A percentile compares a stretch with the other conserved stretches of the same genome.
phyloP scores from a whole-genome alignment of 2,329 filamentous ascomycete species.

The Ophiostoma ips region DNA sequence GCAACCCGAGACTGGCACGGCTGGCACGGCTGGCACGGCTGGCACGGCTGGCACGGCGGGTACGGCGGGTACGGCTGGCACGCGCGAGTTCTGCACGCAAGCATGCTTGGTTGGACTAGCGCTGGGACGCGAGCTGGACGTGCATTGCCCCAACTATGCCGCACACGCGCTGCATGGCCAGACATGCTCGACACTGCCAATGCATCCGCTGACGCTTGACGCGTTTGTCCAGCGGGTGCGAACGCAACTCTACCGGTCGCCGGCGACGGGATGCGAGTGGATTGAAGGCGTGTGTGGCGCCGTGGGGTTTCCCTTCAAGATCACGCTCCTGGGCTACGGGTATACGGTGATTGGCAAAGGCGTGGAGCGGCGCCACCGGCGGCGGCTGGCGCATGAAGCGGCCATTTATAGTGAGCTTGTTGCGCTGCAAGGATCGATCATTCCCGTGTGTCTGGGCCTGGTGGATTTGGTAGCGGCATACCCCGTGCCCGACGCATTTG shows the following conservation, averaged over 20 bases:
- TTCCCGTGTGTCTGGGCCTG: slow-evolving; percentile 3
- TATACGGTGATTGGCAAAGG: neutral
- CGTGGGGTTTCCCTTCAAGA: neutral
- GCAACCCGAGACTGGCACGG: neutral
- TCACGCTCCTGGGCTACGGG: neutral
- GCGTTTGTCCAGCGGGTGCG: neutral
- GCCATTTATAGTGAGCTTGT: neutral
- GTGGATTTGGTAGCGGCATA: neutral
- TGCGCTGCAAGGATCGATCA: neutral
- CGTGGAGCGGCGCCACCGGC: neutral
- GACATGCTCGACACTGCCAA: neutral
- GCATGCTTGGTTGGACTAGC: slow-evolving; percentile 1
- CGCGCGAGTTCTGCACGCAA: slow-evolving; percentile 1
- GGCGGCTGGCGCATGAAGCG: neutral
- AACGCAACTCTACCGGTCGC: neutral
- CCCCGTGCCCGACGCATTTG: neutral
- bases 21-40: neutral
- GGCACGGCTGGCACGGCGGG: neutral
- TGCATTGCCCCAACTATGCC: neutral
- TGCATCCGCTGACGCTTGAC: neutral
- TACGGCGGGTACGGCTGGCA: neutral
- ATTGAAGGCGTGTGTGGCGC: neutral
- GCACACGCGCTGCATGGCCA: neutral
- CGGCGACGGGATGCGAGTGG: neutral
- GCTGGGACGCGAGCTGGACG: neutral